Evolutionary conservation across 805 yeast species (phyloP).

Genomic region (Saturnispora sekii): DNA sequence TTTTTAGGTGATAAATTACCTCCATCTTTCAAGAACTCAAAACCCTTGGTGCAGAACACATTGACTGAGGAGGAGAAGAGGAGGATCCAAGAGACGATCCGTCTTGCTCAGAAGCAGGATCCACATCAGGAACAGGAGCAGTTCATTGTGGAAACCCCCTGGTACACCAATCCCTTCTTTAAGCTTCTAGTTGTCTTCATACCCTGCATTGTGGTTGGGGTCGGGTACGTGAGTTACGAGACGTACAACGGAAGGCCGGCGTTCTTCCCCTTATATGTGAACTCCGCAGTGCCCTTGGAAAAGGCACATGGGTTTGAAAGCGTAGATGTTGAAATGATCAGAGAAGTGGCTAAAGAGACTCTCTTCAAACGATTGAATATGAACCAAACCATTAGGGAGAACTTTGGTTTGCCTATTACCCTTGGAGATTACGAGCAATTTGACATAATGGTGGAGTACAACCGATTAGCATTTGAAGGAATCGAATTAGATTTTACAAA

Average conservation of each 20-base stretch:
- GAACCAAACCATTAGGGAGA: constrained; percentile 21
- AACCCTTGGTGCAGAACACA: constrained; percentile 14
- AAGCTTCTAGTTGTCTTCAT: constrained; percentile 11
- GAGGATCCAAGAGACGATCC: constrained; percentile 6
- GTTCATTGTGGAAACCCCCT: constrained; percentile 12
- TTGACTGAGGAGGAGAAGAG: constrained; percentile 8
- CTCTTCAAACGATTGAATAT: constrained; percentile 24
- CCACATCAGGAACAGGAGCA: background rate
- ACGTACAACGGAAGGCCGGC: constrained; percentile 23
- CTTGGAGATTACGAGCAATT: constrained; percentile 23
- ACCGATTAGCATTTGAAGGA: constrained; percentile 24
- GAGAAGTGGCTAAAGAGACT: constrained; percentile 18
- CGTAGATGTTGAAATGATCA: constrained; percentile 23
- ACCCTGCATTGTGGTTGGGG: constrained; percentile 14
- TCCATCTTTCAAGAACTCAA: constrained; percentile 15
- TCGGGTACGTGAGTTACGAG: constrained; percentile 24
- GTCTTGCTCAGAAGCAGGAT: constrained; percentile 2
- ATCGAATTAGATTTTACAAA: constrained; percentile 24
- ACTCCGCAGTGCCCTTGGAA: constrained; percentile 20
- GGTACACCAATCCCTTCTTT: constrained; percentile 12
- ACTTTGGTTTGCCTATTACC: constrained; percentile 26
- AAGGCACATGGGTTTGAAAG: constrained; percentile 21
- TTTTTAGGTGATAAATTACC: constrained; percentile 8
- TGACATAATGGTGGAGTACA: constrained; percentile 24
- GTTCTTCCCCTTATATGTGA: constrained; percentile 25